Base-by-base conservation (phyloP, 2,329 filamentous ascomycete genomes). In the Hymenoscyphus fructigenus region DNA sequence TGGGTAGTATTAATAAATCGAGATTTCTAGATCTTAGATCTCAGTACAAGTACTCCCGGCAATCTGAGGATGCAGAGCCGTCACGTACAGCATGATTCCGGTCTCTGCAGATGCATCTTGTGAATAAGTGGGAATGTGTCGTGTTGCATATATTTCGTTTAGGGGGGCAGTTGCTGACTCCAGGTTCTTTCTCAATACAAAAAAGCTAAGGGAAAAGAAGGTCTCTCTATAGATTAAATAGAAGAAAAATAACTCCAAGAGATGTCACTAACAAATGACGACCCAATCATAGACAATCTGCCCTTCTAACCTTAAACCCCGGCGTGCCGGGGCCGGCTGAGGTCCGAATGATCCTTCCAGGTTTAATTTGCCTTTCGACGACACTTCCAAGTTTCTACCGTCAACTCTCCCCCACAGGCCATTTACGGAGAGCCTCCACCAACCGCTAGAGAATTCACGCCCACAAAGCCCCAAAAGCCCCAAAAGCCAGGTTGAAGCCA, bases 321-420 rank as follows among this genome's bases (percentile, higher is more conserved):
- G 20, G 20, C 20, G 20, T 26, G 20, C 47, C 47, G 47, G 23
- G 47, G 36, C n/a, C 47, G 47, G 47, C 47, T 53, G 47, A 53
- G 47, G 47, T 26, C 47, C 20, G 47, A 53, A 12, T 53, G 20
- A 28, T 23, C 23, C 20, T 26, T 53, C 47, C 47, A 23, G 7
- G 3, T 50, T 9, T 7, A 50, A 12, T 14, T n/a, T 12, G 10
- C 10, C 23, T 53, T 23, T 23, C 20, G 23, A 23, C n/a, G 47
- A 53, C 47, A 23, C 47, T 53, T 53, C 47, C 47, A 53, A 53
- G 20, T 53, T 53, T 50, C 20, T 53, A 20, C 41, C 41, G 41
- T 23, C 47, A 14, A 23, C 20, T 26, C 47, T 23, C n/a, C 44
- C 23, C 47, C 47, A 14, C 47, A 53, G 47, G 20, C 47, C 47